A percentile compares a stretch with the other conserved stretches of the same genome.
phyloP scores from a whole-genome alignment of 768 basidiomycete species.

The Suillus discolor region DNA sequence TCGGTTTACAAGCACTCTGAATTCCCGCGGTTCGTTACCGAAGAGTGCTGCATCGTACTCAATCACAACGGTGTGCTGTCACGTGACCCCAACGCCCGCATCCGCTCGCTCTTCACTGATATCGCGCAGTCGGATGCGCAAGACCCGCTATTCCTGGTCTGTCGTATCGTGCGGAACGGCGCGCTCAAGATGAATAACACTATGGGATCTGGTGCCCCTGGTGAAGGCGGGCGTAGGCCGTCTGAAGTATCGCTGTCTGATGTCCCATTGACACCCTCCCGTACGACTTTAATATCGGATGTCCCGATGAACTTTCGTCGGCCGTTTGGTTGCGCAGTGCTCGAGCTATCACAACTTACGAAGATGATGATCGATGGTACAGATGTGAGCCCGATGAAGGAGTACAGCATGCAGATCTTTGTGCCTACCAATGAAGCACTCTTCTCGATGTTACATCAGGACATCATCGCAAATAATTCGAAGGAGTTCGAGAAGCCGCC shows the following conservation, averaged over 20 bases:
- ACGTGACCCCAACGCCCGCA: constrained; percentile 72
- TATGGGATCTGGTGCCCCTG: constrained; percentile 48
- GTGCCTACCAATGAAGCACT: constrained; percentile 79
- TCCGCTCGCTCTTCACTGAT: constrained; percentile 89
- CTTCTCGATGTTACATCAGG: constrained; percentile 95
- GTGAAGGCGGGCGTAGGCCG: constrained; percentile 50
- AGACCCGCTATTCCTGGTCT: constrained; percentile 87
- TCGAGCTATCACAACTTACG: constrained; percentile 78
- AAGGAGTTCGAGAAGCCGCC: constrained; percentile 84
- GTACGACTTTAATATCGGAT: constrained; percentile 34
- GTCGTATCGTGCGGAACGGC: constrained; percentile 87
- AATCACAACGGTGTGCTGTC: constrained; percentile 90
- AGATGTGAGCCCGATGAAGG: constrained; percentile 66
- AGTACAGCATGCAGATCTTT: constrained; percentile 88
- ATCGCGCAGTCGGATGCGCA: constrained; percentile 85
- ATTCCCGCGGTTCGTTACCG: constrained; percentile 79
- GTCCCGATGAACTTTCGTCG: constrained; percentile 63
- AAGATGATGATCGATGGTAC: constrained; percentile 66
- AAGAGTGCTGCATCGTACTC: constrained; percentile 87
- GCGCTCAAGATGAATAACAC: constrained; percentile 72
- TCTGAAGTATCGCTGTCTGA: constrained; percentile 52
- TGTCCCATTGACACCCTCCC: constrained; percentile 28
- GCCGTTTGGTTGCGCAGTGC: constrained; percentile 94
- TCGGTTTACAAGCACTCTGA: constrained; percentile 88
- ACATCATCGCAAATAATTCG: constrained; percentile 78